Base-by-base conservation (phyloP, 805 yeast genomes). In the Wickerhamiella qilinensis region DNA sequence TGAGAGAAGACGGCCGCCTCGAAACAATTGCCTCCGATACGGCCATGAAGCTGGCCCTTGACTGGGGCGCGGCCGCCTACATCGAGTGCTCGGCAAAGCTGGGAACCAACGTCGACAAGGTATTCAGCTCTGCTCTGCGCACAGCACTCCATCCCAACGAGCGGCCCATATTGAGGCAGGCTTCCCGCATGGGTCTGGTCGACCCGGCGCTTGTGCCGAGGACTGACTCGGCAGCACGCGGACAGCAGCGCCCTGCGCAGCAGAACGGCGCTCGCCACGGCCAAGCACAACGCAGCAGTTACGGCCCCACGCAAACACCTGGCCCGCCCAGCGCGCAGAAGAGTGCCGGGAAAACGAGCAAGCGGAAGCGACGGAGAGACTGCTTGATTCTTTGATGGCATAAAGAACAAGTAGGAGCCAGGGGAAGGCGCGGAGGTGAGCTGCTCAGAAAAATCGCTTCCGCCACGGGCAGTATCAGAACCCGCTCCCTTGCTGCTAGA, bases 41-140 rank as follows among this genome's bases (percentile, higher is more conserved):
- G 30, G 77, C 77, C 3, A 62, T 66, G 17, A 64, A 62, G 36
- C 49, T 74, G 16, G 81, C 85, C 1, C 58, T 63, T 16, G 68
- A 68, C 29, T 66, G 77, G 39, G 79, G 78, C 28, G 88, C 93
- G 0, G 62, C 70, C 24, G 75, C 73, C 3, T 88, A 81, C 53
- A 57, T 82, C 37, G 80, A 78, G 55, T 83, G 94, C 53, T 80
- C 93, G 6, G 83, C 94, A 4, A 77, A 73, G 47, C 62, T 68
- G 16, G 73, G 74, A 64, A 65, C 68, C 41, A 81, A 83, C 40
- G 71, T 86, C 8, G 62, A 63, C 36, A 69, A 72, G 25, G 76
- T 84, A 2, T 85, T 86, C 55, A 68, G 77, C 49, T 60, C 65
- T 35, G 83, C 83, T 8, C 56, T 71, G 41, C 51, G 59, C 41